Base-by-base conservation (phyloP, 2,329 filamentous ascomycete genomes). In the Capronia coronata region DNA sequence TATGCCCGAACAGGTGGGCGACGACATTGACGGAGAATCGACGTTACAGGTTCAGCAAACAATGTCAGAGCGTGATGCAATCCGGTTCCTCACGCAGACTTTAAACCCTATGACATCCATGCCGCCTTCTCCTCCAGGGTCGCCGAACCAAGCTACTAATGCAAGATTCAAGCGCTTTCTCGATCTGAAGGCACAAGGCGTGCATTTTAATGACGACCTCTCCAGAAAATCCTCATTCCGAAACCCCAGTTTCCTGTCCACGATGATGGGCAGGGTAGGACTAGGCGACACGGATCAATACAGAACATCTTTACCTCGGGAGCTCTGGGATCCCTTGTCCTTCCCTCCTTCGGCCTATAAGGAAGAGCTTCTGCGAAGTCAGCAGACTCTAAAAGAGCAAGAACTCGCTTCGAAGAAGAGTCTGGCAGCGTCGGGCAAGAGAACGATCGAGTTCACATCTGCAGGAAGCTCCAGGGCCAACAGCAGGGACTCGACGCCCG, bases 141-240 rank as follows among this genome's bases (percentile, higher is more conserved):
- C 70, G 32, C 69, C 71, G 3, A 58, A 70, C 42, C 64, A 67
- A 21, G 64, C 61, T 3, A 59, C 73, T 2, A 78, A 76, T 14
- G 72, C 73, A 53, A 82, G 82, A 58, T 78, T 83, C 60, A 68
- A 71, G 41, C 75, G 76, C 56, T 84, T 83, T 53, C 70, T 83
- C 2, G 71, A 75, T 18, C 66, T 83, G 29, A 84, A 83, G 63
- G 75, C 75, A 59, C 75, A 80, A 61, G 77, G 77, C 2, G 68
- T 79, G 18, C 80, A 84, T 63, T 84, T 83, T 68, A 83, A 84
- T 56, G 71, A 77, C 56, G 77, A 80, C 46, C 65, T 84, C 11
- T 74, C 77, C 45, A 68, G 66, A 30, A 80, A 78, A 2, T 70
- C 75, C 1, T 76, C 77, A 1, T 68, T 83, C 22, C 75, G 75